Evolutionary conservation across 1,139 yeast species (phyloP).

Genomic region (Yamadazyma membranifaciens): DNA sequence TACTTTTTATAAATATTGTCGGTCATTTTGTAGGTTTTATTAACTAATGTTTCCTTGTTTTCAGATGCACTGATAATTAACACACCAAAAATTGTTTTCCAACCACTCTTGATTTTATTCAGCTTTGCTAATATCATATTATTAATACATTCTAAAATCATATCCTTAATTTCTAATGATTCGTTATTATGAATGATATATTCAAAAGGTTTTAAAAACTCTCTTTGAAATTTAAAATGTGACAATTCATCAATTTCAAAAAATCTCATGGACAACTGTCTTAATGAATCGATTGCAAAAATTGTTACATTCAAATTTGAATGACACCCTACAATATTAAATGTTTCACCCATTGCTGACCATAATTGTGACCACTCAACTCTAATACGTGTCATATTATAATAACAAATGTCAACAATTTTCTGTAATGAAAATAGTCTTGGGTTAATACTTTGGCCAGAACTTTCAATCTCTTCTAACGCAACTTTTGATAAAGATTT

Average conservation of each 20-base stretch:
- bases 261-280: slow-evolving; percentile 91
- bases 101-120: slow-evolving; percentile 80
- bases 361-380: slow-evolving; percentile 97
- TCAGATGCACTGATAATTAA: slow-evolving; percentile 65
- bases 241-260: slow-evolving; percentile 91
- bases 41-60: slow-evolving; percentile 55
- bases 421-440: slow-evolving; percentile 91
- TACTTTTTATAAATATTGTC: slow-evolving; percentile 62
- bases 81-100: slow-evolving; percentile 86
- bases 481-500: slow-evolving; percentile 85
- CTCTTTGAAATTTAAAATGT: slow-evolving; percentile 93
- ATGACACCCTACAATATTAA: slow-evolving; percentile 83
- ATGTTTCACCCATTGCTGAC: slow-evolving; percentile 90
- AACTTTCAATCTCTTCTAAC: slow-evolving; percentile 85
- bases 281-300: slow-evolving; percentile 89
- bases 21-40: slow-evolving; percentile 62
- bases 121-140: slow-evolving; percentile 84
- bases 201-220: slow-evolving; percentile 88
- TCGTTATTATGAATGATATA: slow-evolving; percentile 69
- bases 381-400: slow-evolving; percentile 94
- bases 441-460: slow-evolving; percentile 79
- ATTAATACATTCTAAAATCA: slow-evolving; percentile 87
- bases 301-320: slow-evolving; percentile 73
- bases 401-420: slow-evolving; percentile 95
- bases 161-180: slow-evolving; percentile 73